Conservation (phyloP, 345 rosid genomes). For the Ceriops zippeliana region DNA sequence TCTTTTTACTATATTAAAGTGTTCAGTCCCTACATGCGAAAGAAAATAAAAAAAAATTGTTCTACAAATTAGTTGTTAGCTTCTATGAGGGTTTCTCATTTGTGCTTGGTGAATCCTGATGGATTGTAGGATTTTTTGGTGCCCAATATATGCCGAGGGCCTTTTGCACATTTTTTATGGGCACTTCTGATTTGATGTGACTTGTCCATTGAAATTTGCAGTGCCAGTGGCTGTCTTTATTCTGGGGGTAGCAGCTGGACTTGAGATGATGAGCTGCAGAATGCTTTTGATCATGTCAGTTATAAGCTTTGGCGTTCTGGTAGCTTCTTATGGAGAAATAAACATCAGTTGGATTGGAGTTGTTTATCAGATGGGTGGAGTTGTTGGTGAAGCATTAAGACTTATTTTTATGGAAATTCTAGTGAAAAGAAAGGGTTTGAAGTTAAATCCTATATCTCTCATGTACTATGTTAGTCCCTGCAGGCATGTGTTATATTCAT, state of each 20-base stretch:
- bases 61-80: not conserved
- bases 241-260: conserved; percentile 94
- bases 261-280: conserved; percentile 89
- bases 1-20: not conserved
- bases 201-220: conserved; percentile 46
- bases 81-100: not conserved
- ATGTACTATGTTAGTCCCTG: conserved; percentile 98
- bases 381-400: conserved; percentile 86
- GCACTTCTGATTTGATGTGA: conserved; percentile 10
- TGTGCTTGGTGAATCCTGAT: not conserved
- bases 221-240: conserved; percentile 98
- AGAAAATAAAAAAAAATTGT: no score
- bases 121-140: not conserved
- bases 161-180: not conserved
- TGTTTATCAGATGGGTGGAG: conserved; percentile 99
- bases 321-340: conserved; percentile 92
- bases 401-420: conserved; percentile 93
- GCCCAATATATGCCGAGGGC: not conserved
- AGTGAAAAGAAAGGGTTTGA: conserved; percentile 93
- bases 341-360: conserved; percentile 94
- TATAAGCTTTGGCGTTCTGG: conserved; percentile 93
- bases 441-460: conserved; percentile 79
- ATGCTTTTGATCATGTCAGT: conserved; percentile 93
- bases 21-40: not conserved
- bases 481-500: conserved; percentile 52